A percentile compares a stretch with the other conserved stretches of the same genome.
phyloP scores from a whole-genome alignment of 495 filamentous ascomycete species.

The Podospora comata region DNA sequence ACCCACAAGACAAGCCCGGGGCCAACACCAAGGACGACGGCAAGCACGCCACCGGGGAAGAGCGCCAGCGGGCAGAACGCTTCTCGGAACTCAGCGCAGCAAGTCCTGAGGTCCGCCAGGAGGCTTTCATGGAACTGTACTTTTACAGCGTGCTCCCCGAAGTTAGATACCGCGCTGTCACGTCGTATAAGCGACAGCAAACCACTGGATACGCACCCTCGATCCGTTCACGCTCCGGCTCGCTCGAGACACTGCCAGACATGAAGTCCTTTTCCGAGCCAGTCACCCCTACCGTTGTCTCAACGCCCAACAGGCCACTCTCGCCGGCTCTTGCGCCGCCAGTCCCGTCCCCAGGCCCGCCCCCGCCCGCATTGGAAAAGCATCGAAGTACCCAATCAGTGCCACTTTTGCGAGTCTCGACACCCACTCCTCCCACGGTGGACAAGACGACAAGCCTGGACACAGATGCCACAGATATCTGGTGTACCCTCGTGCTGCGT shows the following conservation, averaged over 20 bases:
- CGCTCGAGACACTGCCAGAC: constrained; percentile 18
- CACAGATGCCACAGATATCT: constrained; percentile 33
- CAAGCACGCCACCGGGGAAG: not conserved
- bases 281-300: not conserved
- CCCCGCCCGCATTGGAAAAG: not conserved
- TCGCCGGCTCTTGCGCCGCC: constrained; percentile 1
- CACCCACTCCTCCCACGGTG: not conserved
- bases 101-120: constrained; percentile 40
- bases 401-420: constrained; percentile 14
- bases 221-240: constrained; percentile 10
- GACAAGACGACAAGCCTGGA: constrained; percentile 17
- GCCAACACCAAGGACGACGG: constrained; percentile 12
- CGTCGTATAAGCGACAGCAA: constrained; percentile 21
- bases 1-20: constrained; percentile 10
- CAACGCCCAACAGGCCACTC: not conserved
- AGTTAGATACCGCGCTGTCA: constrained; percentile 31
- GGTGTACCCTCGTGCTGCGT: constrained; percentile 48
- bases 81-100: constrained; percentile 38
- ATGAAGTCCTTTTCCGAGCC: constrained; percentile 9
- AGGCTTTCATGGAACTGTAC: constrained; percentile 42
- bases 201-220: constrained; percentile 27
- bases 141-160: constrained; percentile 36
- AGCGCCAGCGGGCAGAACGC: constrained; percentile 3
- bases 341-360: not conserved
- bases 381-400: constrained; percentile 19